These are phyloP conservation scores for Exophiala viscosa DNA, from an alignment of 2,329 filamentous ascomycete genomes.

Conservation along the genomic window DNA sequence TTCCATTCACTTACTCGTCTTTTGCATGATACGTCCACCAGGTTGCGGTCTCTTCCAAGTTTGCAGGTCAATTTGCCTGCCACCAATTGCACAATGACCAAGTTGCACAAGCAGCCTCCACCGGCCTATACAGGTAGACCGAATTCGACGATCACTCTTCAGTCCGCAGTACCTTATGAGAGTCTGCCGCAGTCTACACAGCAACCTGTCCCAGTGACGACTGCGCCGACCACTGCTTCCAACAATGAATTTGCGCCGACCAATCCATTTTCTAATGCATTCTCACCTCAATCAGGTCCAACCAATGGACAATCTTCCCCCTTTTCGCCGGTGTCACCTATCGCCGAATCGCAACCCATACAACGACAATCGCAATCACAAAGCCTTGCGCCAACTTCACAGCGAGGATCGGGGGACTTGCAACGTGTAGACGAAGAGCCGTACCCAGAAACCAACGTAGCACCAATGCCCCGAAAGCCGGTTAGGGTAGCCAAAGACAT, in stretches of 20 bases:
- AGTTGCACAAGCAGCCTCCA: constrained; percentile 22
- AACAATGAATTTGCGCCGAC: constrained; percentile 20
- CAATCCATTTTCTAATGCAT: constrained; percentile 22
- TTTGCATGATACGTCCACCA: not conserved
- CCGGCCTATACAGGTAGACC: constrained; percentile 13
- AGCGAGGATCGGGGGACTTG: constrained; percentile 18
- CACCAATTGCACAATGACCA: constrained; percentile 16
- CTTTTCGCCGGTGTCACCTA: constrained; percentile 27
- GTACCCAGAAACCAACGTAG: constrained; percentile 9
- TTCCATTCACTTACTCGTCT: not conserved
- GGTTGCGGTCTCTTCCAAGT: not conserved
- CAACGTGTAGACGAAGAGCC: constrained; percentile 24
- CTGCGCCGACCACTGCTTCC: constrained; percentile 14
- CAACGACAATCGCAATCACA: constrained; percentile 7
- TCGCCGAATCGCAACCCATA: constrained; percentile 10
- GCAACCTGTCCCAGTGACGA: constrained; percentile 21
- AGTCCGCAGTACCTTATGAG: constrained; percentile 22
- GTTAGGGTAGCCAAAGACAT: constrained; percentile 29
- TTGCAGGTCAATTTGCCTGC: not conserved
- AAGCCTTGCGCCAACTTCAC: constrained; percentile 13
- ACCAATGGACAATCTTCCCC: not conserved
- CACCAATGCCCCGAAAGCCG: constrained; percentile 17
- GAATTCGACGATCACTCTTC: constrained; percentile 6
- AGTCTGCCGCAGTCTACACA: constrained; percentile 17
- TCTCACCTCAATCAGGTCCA: constrained; percentile 6